Evolutionary conservation across 192 early-diverging fungal genomes (phyloP), one percentile per base, ranked within the genome.

Genomic region (Glomus cerebriforme): DNA sequence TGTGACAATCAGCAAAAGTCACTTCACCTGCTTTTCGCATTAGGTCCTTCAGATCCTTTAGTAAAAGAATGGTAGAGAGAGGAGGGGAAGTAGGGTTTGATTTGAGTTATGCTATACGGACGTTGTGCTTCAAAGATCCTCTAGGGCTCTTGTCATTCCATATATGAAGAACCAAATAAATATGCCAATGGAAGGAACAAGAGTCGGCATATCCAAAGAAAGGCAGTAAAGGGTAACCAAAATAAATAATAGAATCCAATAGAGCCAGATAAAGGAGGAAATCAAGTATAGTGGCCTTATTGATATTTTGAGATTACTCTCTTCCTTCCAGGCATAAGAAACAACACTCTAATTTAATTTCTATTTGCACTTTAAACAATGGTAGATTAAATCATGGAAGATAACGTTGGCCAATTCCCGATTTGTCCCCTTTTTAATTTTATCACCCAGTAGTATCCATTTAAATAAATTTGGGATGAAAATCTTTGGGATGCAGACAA

Each of bases 1-100:
- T 93, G 85, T 92, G 92, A 73, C 95, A 90, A 82, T 98, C 95
- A 8, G 97, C 93, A 88, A 95, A 99, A 31, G 92, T 90, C 22
- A 99, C 96, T 82, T 97, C 95, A 69, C 96, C 96, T 35, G 95
- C 96, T 79, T 95, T 95, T 76, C 95, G 93, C 86, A 97, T 94
- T 79, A 95, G 87, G 82, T 98, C 96, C 88, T 99, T 99, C 86
- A 99, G 89, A 87, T 96, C 96, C 76, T 78, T 78, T 95, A 97
- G 87, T 81, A 86, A 82, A n/a, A 67, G 60, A 65, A 80, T 63
- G 27, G 64, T 37, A 68, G 75, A 71, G 49, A 68, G 75, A 71
- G 64, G 26, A 58, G 68, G 68, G 34, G 82, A 22, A 24, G 37
- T 70, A 59, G 19, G 75, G 60, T 75, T 43, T 70, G 49, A 59